These are phyloP conservation scores for Priceomyces haplophilus DNA, from an alignment of 805 yeast species.

Conservation along the genomic window DNA sequence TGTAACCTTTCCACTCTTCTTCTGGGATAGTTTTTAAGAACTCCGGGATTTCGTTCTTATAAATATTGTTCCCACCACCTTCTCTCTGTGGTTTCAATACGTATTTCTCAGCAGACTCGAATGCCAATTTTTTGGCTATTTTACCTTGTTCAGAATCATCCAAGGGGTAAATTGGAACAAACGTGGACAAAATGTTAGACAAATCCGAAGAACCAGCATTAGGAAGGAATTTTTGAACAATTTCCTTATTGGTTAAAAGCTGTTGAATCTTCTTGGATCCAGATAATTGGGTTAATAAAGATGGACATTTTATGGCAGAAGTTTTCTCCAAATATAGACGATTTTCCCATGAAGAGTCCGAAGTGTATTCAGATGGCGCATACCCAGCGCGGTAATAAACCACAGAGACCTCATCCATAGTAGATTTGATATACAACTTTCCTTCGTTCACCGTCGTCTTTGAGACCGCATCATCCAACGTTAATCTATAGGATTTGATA, in stretches of 20 bases:
- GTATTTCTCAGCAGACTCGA: constrained; percentile 61
- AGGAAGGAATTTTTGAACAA: constrained; percentile 48
- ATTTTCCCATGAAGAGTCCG: constrained; percentile 67
- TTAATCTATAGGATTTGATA: constrained; percentile 61
- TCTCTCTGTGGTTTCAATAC: constrained; percentile 98
- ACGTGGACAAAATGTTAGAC: constrained; percentile 52
- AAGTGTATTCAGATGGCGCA: constrained; percentile 73
- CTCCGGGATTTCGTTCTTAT: constrained; percentile 77
- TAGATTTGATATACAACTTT: constrained; percentile 51
- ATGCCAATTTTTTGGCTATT: constrained; percentile 62
- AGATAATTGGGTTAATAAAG: constrained; percentile 80
- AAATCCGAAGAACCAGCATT: constrained; percentile 24
- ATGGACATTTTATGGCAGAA: constrained; percentile 87
- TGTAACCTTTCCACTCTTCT: constrained; percentile 83
- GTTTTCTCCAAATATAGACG: constrained; percentile 71
- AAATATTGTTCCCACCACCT: constrained; percentile 97
- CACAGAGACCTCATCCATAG: constrained; percentile 74
- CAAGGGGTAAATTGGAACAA: constrained; percentile 84
- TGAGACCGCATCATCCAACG: constrained; percentile 55
- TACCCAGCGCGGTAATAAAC: constrained; percentile 91
- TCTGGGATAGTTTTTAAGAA: constrained; percentile 61
- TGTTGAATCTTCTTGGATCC: constrained; percentile 96
- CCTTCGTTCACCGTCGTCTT: constrained; percentile 41
- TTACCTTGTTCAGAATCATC: constrained; percentile 66
- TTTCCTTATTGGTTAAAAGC: constrained; percentile 57